Conservation (phyloP, 2,329 filamentous ascomycete species). For the Talaromyces atroroseus region DNA sequence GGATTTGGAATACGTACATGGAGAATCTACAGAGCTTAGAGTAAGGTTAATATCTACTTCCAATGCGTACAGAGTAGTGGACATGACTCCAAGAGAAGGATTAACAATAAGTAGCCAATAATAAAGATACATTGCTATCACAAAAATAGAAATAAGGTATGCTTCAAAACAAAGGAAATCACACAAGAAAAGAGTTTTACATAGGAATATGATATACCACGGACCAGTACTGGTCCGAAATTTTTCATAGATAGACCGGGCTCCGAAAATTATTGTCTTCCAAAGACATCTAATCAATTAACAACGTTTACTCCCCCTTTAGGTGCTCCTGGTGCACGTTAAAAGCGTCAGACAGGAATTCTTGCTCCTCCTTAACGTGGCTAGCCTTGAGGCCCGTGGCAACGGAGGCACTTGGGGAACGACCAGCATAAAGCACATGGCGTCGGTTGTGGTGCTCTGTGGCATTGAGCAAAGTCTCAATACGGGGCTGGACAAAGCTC, state of each 20-base stretch:
- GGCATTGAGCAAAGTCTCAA: conserved; percentile 92
- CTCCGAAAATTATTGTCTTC: background rate
- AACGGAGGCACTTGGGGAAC: conserved; percentile 86
- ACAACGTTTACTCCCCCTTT: conserved; percentile 53
- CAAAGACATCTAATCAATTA: background rate
- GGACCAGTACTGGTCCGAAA: background rate
- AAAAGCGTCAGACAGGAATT: conserved; percentile 65
- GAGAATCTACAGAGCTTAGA: no score
- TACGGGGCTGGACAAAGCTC: conserved; percentile 94
- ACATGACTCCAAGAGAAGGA: no score
- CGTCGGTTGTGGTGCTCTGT: conserved; percentile 87
- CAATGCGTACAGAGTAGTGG: no score
- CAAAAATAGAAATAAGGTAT: background rate
- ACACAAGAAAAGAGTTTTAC: conserved; percentile 6
- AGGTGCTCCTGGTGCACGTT: conserved; percentile 59
- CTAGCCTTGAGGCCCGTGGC: conserved; percentile 85
- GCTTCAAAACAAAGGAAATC: background rate
- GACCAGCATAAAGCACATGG: conserved; percentile 95
- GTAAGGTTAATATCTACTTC: no score
- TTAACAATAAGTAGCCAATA: no score
- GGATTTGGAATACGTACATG: no score
- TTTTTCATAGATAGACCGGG: background rate
- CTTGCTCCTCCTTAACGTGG: conserved; percentile 89
- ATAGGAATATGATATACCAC: conserved; percentile 6
- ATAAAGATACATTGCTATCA: background rate